Evolutionary conservation across 495 filamentous ascomycete species (phyloP).

Genomic region (Lasiosphaeria hispida): DNA sequence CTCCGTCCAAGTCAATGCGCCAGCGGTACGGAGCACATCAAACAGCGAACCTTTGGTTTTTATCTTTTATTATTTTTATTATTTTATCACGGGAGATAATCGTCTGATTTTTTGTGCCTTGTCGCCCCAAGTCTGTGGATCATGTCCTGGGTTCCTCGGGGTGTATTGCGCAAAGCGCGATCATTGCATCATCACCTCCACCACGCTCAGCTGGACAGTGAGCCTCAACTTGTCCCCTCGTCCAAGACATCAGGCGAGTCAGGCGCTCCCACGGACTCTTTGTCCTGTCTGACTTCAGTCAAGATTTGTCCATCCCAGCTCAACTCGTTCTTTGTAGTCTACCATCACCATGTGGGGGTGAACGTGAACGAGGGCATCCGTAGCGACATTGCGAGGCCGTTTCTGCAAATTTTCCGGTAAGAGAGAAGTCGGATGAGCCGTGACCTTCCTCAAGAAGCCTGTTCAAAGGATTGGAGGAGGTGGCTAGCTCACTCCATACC

Average conservation of each 20-base stretch:
- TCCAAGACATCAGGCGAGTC: neutral
- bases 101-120: neutral
- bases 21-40: neutral
- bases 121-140: slow-evolving; percentile 1
- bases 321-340: too few species aligned
- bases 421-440: too few species aligned
- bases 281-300: neutral
- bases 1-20: neutral
- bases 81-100: neutral
- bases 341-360: too few species aligned
- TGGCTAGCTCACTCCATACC: too few species aligned
- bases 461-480: too few species aligned
- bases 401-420: too few species aligned
- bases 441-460: too few species aligned
- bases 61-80: neutral
- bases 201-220: slow-evolving; percentile 6
- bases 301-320: too few species aligned
- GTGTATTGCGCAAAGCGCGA: neutral
- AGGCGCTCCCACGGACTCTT: neutral
- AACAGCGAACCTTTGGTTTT: neutral
- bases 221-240: neutral
- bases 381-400: too few species aligned
- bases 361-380: too few species aligned
- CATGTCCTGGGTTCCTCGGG: neutral
- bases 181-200: slow-evolving; percentile 5